These are phyloP conservation scores for Euphorbia lathyris DNA, from an alignment of 345 rosid genomes.

Conservation along the genomic window DNA sequence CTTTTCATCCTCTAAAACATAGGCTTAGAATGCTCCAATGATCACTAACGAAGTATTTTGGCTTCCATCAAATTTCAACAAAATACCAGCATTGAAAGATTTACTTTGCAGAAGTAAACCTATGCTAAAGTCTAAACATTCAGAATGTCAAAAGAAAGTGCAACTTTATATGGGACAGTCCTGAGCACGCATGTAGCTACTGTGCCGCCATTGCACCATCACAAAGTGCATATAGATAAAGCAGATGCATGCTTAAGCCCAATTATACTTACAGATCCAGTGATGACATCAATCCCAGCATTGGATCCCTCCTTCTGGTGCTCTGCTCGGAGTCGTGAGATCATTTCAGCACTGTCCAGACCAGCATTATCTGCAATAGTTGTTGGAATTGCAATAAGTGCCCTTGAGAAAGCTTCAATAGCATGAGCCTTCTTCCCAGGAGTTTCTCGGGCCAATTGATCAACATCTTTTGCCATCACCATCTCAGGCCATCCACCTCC, in stretches of 20 bases:
- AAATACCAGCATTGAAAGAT: neutral
- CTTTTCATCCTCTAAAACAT: no score
- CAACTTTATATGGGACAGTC: neutral
- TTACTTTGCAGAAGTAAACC: neutral
- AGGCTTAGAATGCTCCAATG: no score
- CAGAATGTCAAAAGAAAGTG: neutral
- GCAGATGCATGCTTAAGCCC: neutral
- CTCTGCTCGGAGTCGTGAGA: conserved; percentile 96
- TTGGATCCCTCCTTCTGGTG: conserved; percentile 77
- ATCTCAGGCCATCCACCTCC: conserved; percentile 99
- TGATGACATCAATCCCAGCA: conserved; percentile 84
- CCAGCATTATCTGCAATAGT: conserved; percentile 97
- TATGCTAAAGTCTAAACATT: neutral
- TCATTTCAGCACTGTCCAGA: conserved; percentile 91
- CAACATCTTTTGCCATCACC: conserved; percentile 97
- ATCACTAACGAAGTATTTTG: neutral
- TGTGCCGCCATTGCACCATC: no score
- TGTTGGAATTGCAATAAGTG: conserved; percentile 81
- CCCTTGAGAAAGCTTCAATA: conserved; percentile 87
- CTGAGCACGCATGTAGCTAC: neutral
- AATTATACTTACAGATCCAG: conserved; percentile 75
- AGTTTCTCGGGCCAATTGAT: conserved; percentile 87
- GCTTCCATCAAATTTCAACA: neutral
- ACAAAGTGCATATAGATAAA: neutral
- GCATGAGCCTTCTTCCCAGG: conserved; percentile 98